Percentiles rank a stretch among this genome's conserved stretches.
phyloP scores from a whole-genome alignment of 2,329 filamentous ascomycete genomes.

The Cytospora piceicola region DNA sequence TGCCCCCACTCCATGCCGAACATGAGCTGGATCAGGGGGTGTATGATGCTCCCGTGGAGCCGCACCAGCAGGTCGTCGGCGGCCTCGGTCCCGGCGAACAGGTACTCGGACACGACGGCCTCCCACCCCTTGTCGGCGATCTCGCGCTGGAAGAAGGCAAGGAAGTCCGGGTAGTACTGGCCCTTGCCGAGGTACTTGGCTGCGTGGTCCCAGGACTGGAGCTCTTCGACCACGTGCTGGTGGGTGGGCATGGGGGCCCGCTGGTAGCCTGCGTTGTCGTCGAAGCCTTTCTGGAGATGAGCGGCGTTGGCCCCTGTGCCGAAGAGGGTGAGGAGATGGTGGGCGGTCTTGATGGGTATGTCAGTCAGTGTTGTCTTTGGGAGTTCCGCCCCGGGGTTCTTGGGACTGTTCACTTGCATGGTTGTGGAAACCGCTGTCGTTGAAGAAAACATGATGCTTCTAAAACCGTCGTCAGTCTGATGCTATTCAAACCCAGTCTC shows the following conservation, averaged over 20 bases:
- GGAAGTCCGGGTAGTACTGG: conserved; percentile 70
- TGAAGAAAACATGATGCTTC: conserved; percentile 81
- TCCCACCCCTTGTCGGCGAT: conserved; percentile 67
- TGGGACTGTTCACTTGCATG: conserved; percentile 56
- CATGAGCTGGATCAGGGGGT: conserved; percentile 83
- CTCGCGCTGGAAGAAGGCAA: conserved; percentile 75
- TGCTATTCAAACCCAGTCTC: neutral
- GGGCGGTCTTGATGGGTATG: conserved; percentile 56
- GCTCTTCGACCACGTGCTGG: conserved; percentile 54
- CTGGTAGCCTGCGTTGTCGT: conserved; percentile 70
- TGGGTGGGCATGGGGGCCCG: conserved; percentile 53
- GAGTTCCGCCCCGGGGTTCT: too few species aligned
- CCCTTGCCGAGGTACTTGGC: conserved; percentile 64
- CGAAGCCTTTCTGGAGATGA: conserved; percentile 67
- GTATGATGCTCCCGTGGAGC: conserved; percentile 65
- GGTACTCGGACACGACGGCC: conserved; percentile 63
- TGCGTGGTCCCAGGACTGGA: conserved; percentile 61
- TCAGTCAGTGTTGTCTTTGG: neutral
- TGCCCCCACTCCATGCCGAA: conserved; percentile 84
- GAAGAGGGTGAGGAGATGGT: conserved; percentile 77
- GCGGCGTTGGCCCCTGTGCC: conserved; percentile 69
- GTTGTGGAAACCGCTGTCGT: conserved; percentile 75
- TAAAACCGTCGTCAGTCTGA: conserved; percentile 31
- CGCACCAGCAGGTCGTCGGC: conserved; percentile 72
- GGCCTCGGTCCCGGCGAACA: conserved; percentile 68